Evolutionary conservation across 345 rosid species (phyloP), one percentile per base, ranked within the genome.

Genomic region (Salix exigua): DNA sequence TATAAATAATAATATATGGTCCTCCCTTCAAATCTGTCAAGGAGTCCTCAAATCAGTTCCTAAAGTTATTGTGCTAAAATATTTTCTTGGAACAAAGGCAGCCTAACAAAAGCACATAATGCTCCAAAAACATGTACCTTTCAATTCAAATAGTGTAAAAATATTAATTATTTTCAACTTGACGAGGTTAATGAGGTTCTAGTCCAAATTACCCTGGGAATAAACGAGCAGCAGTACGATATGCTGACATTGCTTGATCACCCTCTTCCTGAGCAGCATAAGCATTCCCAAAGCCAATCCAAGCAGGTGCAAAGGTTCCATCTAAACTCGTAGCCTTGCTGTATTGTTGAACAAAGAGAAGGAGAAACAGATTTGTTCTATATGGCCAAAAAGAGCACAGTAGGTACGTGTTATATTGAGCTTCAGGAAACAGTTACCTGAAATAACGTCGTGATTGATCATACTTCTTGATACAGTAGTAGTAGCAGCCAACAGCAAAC

Each of bases 181-280:
- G 9, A 28, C 13, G 33, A 30, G 53, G 21, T 17, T 42, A 6
- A 21, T 16, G 25, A 50, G 63, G 42, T 51, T 61, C 61, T 7
- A 71, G 4, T 13, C 46, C n/a, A 25, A 48, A 62, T 82, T 91
- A 96, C 99, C 99, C 98, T 19, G 99, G 99, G 84, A 96, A 93
- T 78, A 96, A 85, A 63, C 97, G 91, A 76, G 97, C 98, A 68
- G 97, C 98, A 53, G 91, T 90, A 17, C 98, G 96, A 80, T 96
- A 96, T 76, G 94, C 97, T 7, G 96, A 85, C 99, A 96, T 92
- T 77, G 98, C 98, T 83, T 92, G 98, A 81, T 96, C 99, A 73
- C 97, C 97, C 86, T 92, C 99, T 68, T 94, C 96, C 84, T 87
- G 87, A 75, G 91, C 93, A 38, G 97, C 94, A 88, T 81, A 96